Evolutionary conservation across 108 stramenopile genomes (phyloP).

Genomic region (Nitzschia sp.): DNA sequence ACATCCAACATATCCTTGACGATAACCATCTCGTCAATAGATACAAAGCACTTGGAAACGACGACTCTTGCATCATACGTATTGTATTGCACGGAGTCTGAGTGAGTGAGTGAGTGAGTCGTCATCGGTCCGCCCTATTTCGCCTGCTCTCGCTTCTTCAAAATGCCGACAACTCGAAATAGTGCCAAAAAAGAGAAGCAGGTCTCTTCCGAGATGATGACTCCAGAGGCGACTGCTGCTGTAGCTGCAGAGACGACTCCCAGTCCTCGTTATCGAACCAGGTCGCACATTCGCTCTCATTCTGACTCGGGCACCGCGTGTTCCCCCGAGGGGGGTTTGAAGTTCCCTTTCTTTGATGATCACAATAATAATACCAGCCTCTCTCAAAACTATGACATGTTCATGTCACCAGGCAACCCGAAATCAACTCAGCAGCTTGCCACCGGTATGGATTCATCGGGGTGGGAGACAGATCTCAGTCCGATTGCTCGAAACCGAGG

Average conservation of each 20-base stretch:
- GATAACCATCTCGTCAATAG: no score
- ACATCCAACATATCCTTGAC: no score
- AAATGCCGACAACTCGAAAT: constrained; percentile 13
- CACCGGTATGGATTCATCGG: background rate
- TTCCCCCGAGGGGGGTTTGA: background rate
- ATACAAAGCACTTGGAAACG: no score
- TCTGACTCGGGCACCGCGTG: background rate
- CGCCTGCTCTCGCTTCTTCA: no score
- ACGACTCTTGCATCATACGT: no score
- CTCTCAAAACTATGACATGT: background rate
- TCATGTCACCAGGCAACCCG: background rate
- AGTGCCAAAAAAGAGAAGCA: background rate
- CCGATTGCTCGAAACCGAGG: constrained; percentile 24
- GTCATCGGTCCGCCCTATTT: no score
- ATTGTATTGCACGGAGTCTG: no score
- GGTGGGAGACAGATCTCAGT: constrained; percentile 21
- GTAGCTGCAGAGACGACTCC: background rate
- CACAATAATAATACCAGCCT: background rate
- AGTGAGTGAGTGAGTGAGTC: no score
- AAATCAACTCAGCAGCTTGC: background rate
- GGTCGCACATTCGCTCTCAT: background rate
- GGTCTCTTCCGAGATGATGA: background rate
- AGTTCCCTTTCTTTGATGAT: constrained; percentile 21
- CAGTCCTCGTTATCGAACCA: background rate
- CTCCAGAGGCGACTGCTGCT: background rate